phyloP scores from a whole-genome alignment of 1,284 basidiomycete genomes.

The Crucibulum cyathiforme region DNA sequence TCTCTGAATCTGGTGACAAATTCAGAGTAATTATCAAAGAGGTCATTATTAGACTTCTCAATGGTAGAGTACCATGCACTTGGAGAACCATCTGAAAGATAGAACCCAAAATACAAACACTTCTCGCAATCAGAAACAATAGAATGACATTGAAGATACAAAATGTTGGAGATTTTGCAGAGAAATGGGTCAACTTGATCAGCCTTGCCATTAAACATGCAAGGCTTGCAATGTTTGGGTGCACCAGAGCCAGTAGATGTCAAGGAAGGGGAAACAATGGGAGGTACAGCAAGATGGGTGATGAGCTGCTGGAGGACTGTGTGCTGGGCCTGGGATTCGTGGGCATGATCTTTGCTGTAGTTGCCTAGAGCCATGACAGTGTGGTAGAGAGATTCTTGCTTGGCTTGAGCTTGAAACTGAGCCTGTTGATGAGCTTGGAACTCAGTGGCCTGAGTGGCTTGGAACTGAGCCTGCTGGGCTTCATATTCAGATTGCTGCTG shows the following conservation, averaged over 20 bases:
- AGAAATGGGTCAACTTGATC: background rate
- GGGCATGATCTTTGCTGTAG: background rate
- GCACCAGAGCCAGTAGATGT: background rate
- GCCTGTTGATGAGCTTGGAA: background rate
- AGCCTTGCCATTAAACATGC: slow-evolving; percentile 11
- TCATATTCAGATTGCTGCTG: too few species aligned
- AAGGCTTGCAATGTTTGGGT: slow-evolving; percentile 10
- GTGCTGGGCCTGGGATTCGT: background rate
- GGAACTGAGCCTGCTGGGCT: too few species aligned
- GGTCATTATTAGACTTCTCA: too few species aligned
- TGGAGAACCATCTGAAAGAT: too few species aligned
- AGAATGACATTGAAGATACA: too few species aligned
- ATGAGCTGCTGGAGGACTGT: background rate
- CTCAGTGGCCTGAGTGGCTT: background rate
- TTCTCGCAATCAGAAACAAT: too few species aligned
- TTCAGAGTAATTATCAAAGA: too few species aligned
- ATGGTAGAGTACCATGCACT: too few species aligned
- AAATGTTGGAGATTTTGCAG: too few species aligned
- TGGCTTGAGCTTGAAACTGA: background rate
- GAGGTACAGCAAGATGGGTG: background rate
- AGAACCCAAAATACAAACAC: too few species aligned
- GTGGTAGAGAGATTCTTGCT: slow-evolving; percentile 1
- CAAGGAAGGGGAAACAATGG: background rate
- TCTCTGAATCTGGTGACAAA: background rate
- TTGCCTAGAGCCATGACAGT: background rate